phyloP scores from a whole-genome alignment of 164 flowering plant species.

The Stephania japonica region DNA sequence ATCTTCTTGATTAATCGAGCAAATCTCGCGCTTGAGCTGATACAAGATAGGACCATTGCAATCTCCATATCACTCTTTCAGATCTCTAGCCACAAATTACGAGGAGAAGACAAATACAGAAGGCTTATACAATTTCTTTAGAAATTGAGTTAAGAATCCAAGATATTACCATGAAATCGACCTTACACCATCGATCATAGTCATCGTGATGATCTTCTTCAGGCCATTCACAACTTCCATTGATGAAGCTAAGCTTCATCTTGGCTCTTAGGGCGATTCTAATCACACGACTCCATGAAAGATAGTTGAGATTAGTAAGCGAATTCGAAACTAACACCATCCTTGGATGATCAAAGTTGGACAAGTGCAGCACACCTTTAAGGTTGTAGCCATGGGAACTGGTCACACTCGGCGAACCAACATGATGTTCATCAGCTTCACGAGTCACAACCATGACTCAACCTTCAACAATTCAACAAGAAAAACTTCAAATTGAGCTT shows the following conservation, averaged over 20 bases:
- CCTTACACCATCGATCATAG: background rate
- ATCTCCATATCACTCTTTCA: background rate
- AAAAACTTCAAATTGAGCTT: too few relatives aligned
- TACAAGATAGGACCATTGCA: background rate
- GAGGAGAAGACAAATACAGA: background rate
- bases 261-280: background rate
- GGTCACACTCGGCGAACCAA: too few relatives aligned
- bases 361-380: background rate
- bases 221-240: background rate
- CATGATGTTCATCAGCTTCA: too few relatives aligned
- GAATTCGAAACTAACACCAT: background rate
- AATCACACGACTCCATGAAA: background rate
- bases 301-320: background rate
- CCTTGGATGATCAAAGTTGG: background rate
- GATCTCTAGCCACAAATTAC: background rate
- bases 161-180: background rate
- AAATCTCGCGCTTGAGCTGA: background rate
- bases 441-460: too few relatives aligned
- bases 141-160: background rate
- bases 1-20: background rate
- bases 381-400: too few relatives aligned
- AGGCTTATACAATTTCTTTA: background rate
- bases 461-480: too few relatives aligned
- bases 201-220: background rate
- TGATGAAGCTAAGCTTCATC: background rate